Conservation (phyloP, 306 rosid species). For the Chamaecrista fasciculata region DNA sequence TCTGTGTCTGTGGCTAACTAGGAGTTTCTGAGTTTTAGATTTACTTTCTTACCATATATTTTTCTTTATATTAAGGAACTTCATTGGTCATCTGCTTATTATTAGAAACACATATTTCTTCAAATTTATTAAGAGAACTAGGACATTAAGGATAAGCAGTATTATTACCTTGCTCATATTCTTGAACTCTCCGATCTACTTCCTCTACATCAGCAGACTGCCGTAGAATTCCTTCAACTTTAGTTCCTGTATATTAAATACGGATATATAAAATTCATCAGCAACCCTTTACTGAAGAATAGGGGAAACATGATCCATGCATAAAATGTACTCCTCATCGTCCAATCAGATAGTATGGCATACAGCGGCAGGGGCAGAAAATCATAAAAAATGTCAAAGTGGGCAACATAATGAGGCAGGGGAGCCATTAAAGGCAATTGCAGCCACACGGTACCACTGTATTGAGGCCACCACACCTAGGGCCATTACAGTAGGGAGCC, state of each 20-base stretch:
- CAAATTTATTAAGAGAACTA: conserved; percentile 3
- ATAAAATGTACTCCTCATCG: neutral
- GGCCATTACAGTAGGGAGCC: too few relatives aligned
- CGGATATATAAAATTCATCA: conserved; percentile 23
- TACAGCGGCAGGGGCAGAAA: neutral
- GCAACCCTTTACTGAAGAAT: neutral
- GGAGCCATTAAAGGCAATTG: neutral
- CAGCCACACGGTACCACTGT: too few relatives aligned
- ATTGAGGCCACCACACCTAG: too few relatives aligned
- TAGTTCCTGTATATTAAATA: conserved; percentile 52
- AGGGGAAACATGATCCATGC: neutral
- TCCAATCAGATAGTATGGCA: neutral
- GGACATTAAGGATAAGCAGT: conserved; percentile 1
- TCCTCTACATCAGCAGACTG: conserved; percentile 99
- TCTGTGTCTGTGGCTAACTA: neutral
- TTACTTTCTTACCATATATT: neutral
- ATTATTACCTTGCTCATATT: conserved; percentile 86
- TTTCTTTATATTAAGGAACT: neutral
- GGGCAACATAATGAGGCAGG: neutral
- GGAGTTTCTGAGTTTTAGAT: neutral
- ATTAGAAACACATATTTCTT: neutral
- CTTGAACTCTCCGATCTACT: conserved; percentile 93
- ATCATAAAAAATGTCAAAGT: neutral
- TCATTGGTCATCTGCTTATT: neutral
- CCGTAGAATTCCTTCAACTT: conserved; percentile 90